phyloP scores from a whole-genome alignment of 2,329 filamentous ascomycete genomes.

The Neonectria ditissima region DNA sequence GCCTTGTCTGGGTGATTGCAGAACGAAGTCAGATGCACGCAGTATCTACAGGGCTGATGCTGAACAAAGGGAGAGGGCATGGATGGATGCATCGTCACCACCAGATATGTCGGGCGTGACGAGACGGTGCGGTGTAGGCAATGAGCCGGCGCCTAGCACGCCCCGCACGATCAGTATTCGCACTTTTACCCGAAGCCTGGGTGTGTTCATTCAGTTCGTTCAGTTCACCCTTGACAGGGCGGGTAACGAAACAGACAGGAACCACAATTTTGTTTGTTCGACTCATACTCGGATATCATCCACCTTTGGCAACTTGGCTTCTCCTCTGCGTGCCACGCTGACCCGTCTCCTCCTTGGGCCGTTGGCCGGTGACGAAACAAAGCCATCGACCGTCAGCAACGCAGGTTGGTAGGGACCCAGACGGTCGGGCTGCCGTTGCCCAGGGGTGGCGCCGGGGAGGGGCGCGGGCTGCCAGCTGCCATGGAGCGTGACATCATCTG shows the following conservation, averaged over 20 bases:
- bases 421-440: conserved; percentile 12
- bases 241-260: conserved; percentile 5
- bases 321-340: conserved; percentile 23
- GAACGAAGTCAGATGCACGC: not conserved
- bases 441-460: conserved; percentile 7
- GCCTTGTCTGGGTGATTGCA: conserved; percentile 3
- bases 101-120: not conserved
- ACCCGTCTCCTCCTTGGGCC: conserved; percentile 2
- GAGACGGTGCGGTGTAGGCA: not conserved
- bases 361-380: conserved; percentile 25
- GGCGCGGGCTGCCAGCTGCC: conserved; percentile 14
- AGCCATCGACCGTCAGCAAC: conserved; percentile 8
- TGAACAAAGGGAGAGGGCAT: not conserved
- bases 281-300: conserved; percentile 4
- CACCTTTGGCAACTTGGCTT: conserved; percentile 18
- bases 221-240: not conserved
- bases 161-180: not conserved
- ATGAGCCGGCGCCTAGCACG: not conserved
- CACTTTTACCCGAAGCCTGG: not conserved
- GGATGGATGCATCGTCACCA: not conserved
- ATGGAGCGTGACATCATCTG: conserved; percentile 29
- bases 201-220: not conserved
- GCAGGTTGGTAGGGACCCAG: conserved; percentile 12
- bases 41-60: not conserved
- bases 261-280: conserved; percentile 16